phyloP scores from a whole-genome alignment of 495 filamentous ascomycete species.

The Tetracladium marchalianum region DNA sequence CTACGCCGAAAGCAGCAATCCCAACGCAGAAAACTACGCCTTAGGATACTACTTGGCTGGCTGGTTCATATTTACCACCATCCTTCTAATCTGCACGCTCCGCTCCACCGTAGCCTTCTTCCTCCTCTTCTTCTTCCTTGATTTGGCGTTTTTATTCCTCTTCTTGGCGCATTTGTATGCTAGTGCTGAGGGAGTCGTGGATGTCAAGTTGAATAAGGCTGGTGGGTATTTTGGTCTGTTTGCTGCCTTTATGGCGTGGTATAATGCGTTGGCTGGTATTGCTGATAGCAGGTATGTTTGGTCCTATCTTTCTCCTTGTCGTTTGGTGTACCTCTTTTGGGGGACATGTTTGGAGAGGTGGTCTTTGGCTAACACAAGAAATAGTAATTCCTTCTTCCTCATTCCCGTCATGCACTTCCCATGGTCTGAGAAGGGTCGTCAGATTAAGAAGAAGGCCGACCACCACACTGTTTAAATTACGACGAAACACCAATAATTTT shows the following conservation, averaged over 20 bases:
- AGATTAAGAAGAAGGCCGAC: constrained; percentile 31
- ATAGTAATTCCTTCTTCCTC: constrained; percentile 84
- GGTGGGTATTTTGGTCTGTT: constrained; percentile 78
- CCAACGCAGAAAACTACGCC: constrained; percentile 37
- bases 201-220: constrained; percentile 53
- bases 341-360: background rate
- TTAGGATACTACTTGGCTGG: constrained; percentile 71
- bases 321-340: too few species aligned
- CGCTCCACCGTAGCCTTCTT: constrained; percentile 96
- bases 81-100: constrained; percentile 81
- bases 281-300: constrained; percentile 67
- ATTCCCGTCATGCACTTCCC: constrained; percentile 94
- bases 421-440: constrained; percentile 81
- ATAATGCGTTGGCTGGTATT: constrained; percentile 93
- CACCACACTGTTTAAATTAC: constrained; percentile 3
- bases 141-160: constrained; percentile 85
- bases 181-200: constrained; percentile 28
- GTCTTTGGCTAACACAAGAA: background rate
- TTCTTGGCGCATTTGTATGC: constrained; percentile 58
- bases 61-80: constrained; percentile 97
- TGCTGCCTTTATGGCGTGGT: constrained; percentile 90
- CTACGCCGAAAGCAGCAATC: constrained; percentile 27
- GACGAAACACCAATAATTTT: background rate
- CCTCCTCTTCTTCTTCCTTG: constrained; percentile 86
- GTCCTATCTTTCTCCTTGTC: too few species aligned